Base-by-base conservation (phyloP, 2,329 filamentous ascomycete genomes). In the Talaromyces sp. region DNA sequence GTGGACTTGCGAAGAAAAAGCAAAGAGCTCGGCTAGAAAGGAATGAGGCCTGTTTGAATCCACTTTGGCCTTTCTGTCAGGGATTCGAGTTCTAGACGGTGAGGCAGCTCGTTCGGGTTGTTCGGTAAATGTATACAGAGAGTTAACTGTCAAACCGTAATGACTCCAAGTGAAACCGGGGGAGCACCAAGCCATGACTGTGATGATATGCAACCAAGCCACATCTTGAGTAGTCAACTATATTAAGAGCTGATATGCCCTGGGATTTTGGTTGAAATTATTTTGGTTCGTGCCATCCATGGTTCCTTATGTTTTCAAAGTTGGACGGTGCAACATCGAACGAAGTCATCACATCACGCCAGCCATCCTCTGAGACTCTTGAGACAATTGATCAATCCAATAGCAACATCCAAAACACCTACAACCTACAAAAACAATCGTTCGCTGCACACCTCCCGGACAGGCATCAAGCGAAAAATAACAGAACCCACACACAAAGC, bases 181-280 rank as follows among this genome's bases (percentile, higher is more conserved):
- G 52, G n/a, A 55, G 52, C 9, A 42, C 28, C 6, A 37, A 40
- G 23, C 25, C 35, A 55, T 42, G 37, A 61, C 35, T 55, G 48
- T 39, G 59, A 55, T 55, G 48, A 61, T 61, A 40, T 55, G 48
- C 46, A 55, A 40, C 35, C 37, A 61, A 61, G 59, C 44, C 40
- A 50, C 40, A 39, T 21, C 35, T 57, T n/a, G 4, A 40, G 42
- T 14, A 5, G 21, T n/a, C 54, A 57, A 25, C 54, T 57, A 57
- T 57, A 57, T 28, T 57, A 57, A 57, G 37, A 31, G 23, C 54
- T 18, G 18, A 28, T 57, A 57, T 57, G 23, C 54, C 54, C 21
- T 57, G 14, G 11, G 21, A 28, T 40, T 57, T 25, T 31, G 11
- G 8, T 40, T 21, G 18, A 25, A 12, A 40, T 42, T 31, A n/a